These are phyloP conservation scores for Aspergillus thermomutatus DNA, from an alignment of 2,329 filamentous ascomycete species.

Conservation along the genomic window DNA sequence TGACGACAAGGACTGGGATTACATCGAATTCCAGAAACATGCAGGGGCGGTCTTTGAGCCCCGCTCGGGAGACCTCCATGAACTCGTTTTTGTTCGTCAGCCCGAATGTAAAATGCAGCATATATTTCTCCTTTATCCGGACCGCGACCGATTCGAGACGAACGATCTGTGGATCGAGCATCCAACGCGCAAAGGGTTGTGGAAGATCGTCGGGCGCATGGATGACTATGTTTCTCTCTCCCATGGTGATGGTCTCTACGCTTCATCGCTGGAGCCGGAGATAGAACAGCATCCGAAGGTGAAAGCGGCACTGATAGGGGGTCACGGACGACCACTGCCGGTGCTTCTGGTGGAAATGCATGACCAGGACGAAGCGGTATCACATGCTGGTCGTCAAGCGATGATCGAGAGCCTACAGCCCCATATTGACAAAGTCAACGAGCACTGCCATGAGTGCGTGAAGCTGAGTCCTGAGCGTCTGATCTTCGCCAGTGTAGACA, in stretches of 20 bases:
- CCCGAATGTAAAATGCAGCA: conserved; percentile 11
- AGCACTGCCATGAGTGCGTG: conserved; percentile 16
- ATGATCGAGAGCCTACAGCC: conserved; percentile 10
- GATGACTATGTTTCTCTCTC: conserved; percentile 17
- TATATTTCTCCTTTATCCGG: conserved; percentile 20
- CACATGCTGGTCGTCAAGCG: background rate
- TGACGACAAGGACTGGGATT: conserved; percentile 15
- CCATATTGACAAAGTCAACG: conserved; percentile 17
- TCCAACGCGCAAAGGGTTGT: conserved; percentile 17
- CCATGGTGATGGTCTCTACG: conserved; percentile 21
- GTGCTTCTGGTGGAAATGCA: conserved; percentile 20
- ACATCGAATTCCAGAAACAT: conserved; percentile 15
- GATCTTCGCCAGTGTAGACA: conserved; percentile 14
- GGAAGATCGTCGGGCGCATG: conserved; percentile 23
- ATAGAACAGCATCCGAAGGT: conserved; percentile 19
- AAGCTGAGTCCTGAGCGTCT: conserved; percentile 13
- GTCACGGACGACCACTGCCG: conserved; percentile 15
- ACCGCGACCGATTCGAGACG: conserved; percentile 16
- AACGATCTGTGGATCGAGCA: conserved; percentile 24
- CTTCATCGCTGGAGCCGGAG: conserved; percentile 20
- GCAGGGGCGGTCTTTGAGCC: conserved; percentile 13
- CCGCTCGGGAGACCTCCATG: conserved; percentile 14
- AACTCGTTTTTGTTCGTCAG: conserved; percentile 20
- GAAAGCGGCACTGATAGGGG: conserved; percentile 20
- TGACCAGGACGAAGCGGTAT: background rate